Evolutionary conservation across 1,284 basidiomycete genomes (phyloP).

Genomic region (Trametes pubescens): DNA sequence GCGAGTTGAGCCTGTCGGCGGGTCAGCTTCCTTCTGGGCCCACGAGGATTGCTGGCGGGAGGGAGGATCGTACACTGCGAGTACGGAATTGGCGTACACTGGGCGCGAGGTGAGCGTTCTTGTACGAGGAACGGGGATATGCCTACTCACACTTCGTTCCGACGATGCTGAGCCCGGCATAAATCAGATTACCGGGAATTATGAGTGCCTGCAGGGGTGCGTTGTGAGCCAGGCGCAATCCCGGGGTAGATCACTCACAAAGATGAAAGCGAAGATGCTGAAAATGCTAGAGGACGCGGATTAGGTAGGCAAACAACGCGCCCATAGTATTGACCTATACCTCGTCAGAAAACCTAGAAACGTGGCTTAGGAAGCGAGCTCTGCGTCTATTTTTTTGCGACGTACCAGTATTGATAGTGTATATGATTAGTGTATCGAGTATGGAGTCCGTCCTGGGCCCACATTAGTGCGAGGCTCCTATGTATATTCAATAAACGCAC

Average conservation of each 20-base stretch:
- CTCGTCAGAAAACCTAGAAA: neutral
- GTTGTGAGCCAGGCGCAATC: neutral
- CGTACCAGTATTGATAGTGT: conserved; percentile 14
- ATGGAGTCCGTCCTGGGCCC: neutral
- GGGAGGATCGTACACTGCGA: neutral
- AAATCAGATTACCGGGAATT: conserved; percentile 15
- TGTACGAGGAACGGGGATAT: neutral
- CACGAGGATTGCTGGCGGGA: no score
- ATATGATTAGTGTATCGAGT: conserved; percentile 2
- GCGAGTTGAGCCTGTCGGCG: conserved; percentile 5
- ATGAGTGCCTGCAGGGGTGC: conserved; percentile 3
- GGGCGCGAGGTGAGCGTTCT: neutral
- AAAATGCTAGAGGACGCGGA: neutral
- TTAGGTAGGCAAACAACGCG: neutral
- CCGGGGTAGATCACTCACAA: neutral
- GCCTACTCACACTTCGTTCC: conserved; percentile 5
- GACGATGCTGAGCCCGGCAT: conserved; percentile 14
- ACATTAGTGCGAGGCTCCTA: neutral
- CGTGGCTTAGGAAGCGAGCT: neutral
- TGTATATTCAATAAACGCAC: neutral
- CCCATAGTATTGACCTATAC: neutral
- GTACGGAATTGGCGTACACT: conserved; percentile 8
- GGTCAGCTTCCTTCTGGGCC: no score
- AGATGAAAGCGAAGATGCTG: neutral
- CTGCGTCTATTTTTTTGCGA: neutral